Evolutionary conservation across 805 yeast species (phyloP).

Genomic region (Yarrowia phangngaensis): DNA sequence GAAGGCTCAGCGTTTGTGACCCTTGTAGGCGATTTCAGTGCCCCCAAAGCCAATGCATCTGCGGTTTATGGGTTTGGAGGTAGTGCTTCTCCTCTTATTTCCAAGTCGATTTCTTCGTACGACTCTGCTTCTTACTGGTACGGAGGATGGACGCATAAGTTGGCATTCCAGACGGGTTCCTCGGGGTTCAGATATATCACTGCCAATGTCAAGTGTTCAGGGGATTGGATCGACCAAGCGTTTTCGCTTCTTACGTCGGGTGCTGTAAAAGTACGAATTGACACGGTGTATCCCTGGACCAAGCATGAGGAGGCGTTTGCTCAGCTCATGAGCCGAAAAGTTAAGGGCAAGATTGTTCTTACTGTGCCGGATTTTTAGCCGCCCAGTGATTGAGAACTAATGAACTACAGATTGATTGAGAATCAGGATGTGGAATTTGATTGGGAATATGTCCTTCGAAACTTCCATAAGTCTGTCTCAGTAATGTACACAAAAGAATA

Average conservation of each 20-base stretch:
- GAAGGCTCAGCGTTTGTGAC: slow-evolving; percentile 52
- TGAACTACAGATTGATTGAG: not conserved
- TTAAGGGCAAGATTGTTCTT: slow-evolving; percentile 67
- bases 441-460: no score
- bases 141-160: slow-evolving; percentile 33
- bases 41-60: slow-evolving; percentile 33
- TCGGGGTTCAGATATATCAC: slow-evolving; percentile 31
- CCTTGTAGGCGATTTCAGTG: slow-evolving; percentile 51
- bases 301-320: slow-evolving; percentile 52
- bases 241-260: slow-evolving; percentile 48
- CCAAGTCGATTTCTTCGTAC: slow-evolving; percentile 25
- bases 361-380: slow-evolving; percentile 34
- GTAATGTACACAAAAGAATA: no score
- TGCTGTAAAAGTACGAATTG: slow-evolving; percentile 48
- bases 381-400: no score
- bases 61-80: slow-evolving; percentile 8
- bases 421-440: not conserved
- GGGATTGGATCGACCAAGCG: slow-evolving; percentile 45
- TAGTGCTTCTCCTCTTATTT: slow-evolving; percentile 16
- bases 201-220: slow-evolving; percentile 31
- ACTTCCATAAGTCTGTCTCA: no score
- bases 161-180: slow-evolving; percentile 34
- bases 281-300: slow-evolving; percentile 49
- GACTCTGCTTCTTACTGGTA: slow-evolving; percentile 26
- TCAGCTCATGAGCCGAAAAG: slow-evolving; percentile 46